Base-by-base conservation (phyloP, 1,284 basidiomycete species). In the Cutaneotrichosporon sp. region DNA sequence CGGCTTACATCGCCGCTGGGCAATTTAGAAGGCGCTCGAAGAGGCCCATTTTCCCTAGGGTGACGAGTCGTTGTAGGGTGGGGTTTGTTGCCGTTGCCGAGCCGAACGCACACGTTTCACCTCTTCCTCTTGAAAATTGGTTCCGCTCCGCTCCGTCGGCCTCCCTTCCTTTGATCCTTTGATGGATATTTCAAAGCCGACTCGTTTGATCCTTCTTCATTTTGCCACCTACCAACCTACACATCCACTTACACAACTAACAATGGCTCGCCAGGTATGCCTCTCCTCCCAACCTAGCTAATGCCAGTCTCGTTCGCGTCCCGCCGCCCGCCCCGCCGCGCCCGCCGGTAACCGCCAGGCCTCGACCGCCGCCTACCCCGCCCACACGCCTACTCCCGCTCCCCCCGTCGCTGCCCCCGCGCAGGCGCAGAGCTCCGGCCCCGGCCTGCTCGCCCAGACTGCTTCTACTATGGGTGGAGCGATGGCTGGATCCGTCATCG, bases 401-500 rank as follows among this genome's bases (percentile, higher is more conserved):
- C 53, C 26, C 62, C 21, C 46, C 58, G 18, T 30, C 46, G 22
- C 69, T 68, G 67, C 73, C 11, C 65, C 65, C n/a, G 64, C 68
- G 18, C 57, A 46, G 13, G 34, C 64, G 11, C 65, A 64, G 58
- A 69, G 69, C 30, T 65, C 68, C 18, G 65, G 70, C 49, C 77
- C 77, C 11, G 78, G 76, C 60, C 66, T 79, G 58, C 68, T 81
- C 62, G 78, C 78, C 49, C 72, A 81, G 76, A 84, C 84, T 63
- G 84, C 84, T 26, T 82, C 81, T 14, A 85, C 85, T 53, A 84
- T 84, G 64, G 84, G 84, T 52, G 84, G 84, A 74, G 84, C 83
- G 46, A 80, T 84, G 34, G 78, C 78, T 18, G 80, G 80, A 51
- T 84, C 83, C 9, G 82, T 84, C 57, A 77, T 86, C 53, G 85